Base-by-base conservation (phyloP, 305 asterid species). In the Fraxinus ornus region DNA sequence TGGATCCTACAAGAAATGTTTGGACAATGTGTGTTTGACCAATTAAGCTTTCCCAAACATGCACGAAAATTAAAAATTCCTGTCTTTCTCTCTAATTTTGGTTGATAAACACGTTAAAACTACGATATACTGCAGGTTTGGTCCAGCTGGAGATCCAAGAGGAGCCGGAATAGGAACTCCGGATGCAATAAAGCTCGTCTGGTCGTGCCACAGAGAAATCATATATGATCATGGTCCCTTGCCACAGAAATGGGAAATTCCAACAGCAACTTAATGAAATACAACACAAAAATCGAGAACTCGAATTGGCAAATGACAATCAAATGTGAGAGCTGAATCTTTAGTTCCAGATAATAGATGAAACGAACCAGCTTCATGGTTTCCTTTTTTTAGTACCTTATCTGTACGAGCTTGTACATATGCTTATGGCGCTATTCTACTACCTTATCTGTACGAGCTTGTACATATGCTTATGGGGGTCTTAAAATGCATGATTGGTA, bases 91-190 rank as follows among this genome's bases (percentile, higher is more conserved):
- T 8, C 2, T 79, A 26, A 64, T 0, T 13, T 39, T 30, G 78
- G 22, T 24, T 78, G 19, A 0, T 77, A 9, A 15, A n/a, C 41
- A n/a, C 0, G 1, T 32, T 13, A 3, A 47, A 74, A 74, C 35
- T 7, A 60, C 10, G 5, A 66, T 9, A 7, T 55, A 12, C 3
- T 82, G 57, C 82, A 94, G 98, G 98, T 94, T 94, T 71, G 97
- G 98, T 21, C 99, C 99, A 1, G 90, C 91, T 0, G 98, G 98
- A 76, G 98, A 93, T 82, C 97, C 97, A 28, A 87, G 93, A 82
- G 95, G 97, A 41, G 97, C 97, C 0, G 97, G 98, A 72, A 94
- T 93, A 21, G 98, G 97, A 44, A 93, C 97, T 71, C 95, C 97
- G 0, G 98, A 93, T 80, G 97, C 98, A 44, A 92, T 93, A 79